These are phyloP conservation scores for Eragrostis tef DNA, from an alignment of 202 grass and related monocot genomes.

Conservation along the genomic window DNA sequence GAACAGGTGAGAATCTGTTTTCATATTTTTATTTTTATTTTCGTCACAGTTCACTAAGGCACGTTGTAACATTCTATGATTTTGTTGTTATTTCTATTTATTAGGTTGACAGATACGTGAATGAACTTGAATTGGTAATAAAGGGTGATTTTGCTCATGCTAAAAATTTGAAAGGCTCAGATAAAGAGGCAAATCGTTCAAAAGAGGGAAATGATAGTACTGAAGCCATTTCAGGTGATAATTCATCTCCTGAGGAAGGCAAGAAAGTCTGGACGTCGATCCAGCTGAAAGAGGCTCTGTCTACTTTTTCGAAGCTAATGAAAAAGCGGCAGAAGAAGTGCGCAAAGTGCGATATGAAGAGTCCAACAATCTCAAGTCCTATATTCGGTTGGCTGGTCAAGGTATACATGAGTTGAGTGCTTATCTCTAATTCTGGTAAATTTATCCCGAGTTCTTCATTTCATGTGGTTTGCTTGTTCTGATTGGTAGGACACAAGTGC, in stretches of 20 bases:
- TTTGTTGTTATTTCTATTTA: slow-evolving; percentile 28
- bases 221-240: slow-evolving; percentile 36
- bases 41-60: not conserved
- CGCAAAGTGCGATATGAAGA: slow-evolving; percentile 60
- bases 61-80: not conserved
- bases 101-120: slow-evolving; percentile 65
- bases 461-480: slow-evolving; percentile 28
- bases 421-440: not conserved
- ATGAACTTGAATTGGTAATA: slow-evolving; percentile 62
- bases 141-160: slow-evolving; percentile 72
- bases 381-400: slow-evolving; percentile 81
- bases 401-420: slow-evolving; percentile 53
- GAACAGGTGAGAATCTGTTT: slow-evolving; percentile 52
- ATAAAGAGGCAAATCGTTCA: not conserved
- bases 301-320: slow-evolving; percentile 59
- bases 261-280: slow-evolving; percentile 73
- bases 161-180: slow-evolving; percentile 61
- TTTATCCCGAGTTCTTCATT: slow-evolving; percentile 9
- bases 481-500: slow-evolving; percentile 56
- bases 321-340: slow-evolving; percentile 73
- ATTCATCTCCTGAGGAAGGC: slow-evolving; percentile 16
- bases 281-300: slow-evolving; percentile 65
- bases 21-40: not conserved
- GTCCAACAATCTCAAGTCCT: slow-evolving; percentile 65
- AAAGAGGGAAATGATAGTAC: slow-evolving; percentile 43